These are phyloP conservation scores for Aspergillus pseudoglaucus DNA, from an alignment of 2,329 filamentous ascomycete species.

Conservation along the genomic window DNA sequence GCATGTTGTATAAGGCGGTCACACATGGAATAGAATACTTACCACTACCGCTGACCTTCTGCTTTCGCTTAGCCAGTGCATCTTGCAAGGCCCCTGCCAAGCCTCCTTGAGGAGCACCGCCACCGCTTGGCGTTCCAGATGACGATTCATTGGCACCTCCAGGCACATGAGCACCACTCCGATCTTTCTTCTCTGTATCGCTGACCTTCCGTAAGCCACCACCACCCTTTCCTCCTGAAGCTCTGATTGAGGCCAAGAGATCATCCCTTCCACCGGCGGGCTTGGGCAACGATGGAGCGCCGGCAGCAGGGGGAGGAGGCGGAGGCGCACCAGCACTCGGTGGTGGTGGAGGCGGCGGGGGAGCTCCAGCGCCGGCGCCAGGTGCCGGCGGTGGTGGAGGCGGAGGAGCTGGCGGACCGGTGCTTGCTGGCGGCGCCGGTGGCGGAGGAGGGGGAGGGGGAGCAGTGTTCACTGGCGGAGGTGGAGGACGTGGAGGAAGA, in stretches of 20 bases:
- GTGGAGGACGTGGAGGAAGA: slow-evolving; percentile 30
- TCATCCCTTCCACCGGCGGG: slow-evolving; percentile 35
- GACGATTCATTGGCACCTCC: slow-evolving; percentile 52
- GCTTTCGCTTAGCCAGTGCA: slow-evolving; percentile 74
- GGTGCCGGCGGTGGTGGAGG: slow-evolving; percentile 30
- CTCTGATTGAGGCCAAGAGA: slow-evolving; percentile 43
- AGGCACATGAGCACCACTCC: slow-evolving; percentile 40
- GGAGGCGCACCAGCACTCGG: slow-evolving; percentile 50
- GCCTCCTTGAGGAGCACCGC: slow-evolving; percentile 48
- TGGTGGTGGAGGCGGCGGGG: slow-evolving; percentile 39
- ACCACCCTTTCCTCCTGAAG: slow-evolving; percentile 50
- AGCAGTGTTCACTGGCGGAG: slow-evolving; percentile 34
- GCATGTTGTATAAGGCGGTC: background rate
- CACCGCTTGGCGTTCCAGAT: slow-evolving; percentile 50
- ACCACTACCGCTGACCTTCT: slow-evolving; percentile 94
- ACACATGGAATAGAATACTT: slow-evolving; percentile 41
- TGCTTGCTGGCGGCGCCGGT: slow-evolving; percentile 23
- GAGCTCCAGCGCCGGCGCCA: slow-evolving; percentile 17
- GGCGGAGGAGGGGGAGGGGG: slow-evolving; percentile 22
- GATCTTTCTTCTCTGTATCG: slow-evolving; percentile 41
- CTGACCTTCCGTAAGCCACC: slow-evolving; percentile 42
- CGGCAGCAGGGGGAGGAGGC: slow-evolving; percentile 33
- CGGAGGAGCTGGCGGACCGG: slow-evolving; percentile 12
- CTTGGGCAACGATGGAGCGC: slow-evolving; percentile 40
- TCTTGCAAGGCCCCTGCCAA: slow-evolving; percentile 79